Base-by-base conservation (phyloP, 495 filamentous ascomycete genomes). In the Lasiosphaeriaceae sp. region DNA sequence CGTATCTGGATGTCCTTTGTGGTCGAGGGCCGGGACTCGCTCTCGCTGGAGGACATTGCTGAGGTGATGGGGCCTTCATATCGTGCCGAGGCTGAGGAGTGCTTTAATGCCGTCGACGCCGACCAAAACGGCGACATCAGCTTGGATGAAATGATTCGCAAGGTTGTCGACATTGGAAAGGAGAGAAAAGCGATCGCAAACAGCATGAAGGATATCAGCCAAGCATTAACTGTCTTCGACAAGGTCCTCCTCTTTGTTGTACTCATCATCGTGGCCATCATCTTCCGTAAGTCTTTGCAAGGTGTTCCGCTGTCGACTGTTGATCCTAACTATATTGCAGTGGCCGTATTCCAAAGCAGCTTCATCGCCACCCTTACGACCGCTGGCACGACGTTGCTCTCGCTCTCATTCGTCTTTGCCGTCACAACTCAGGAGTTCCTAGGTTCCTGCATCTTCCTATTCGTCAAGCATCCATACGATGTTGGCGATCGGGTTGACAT, bases 1-100 rank as follows among this genome's bases (percentile, higher is more conserved):
- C 86, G 94, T 68, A 84, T 98, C 56, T 98, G 94, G 94, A 96
- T 96, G 90, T 96, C 91, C 2, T 97, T 97, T 67, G 94, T 97
- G 11, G 83, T 92, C 16, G 92, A 97, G 70, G 93, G 90, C 46
- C 84, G 85, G 43, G 88, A 96, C 41, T 74, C 88, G 7, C 77
- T 98, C 24, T 92, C 80, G 58, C 68, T 79, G 24, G 90, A 96
- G 8, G 94, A 98, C 65, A 78, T 98, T 47, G 55, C 84, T 11
- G 94, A 97, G 66, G 92, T 97, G 9, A 84, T 98, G 53, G 94
- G 94, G 2, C 71, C 78, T 1, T 81, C 83, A 6, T 82, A 86
- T 52, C 78, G 83, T 44, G 74, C 76, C 0, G 89, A 94, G 51
- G 94, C 94, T 11, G 83, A 90, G 35, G 91, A 95, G 70, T 88